phyloP scores from a whole-genome alignment of 2,329 filamentous ascomycete genomes.

The Cadophora luteo-olivacea region DNA sequence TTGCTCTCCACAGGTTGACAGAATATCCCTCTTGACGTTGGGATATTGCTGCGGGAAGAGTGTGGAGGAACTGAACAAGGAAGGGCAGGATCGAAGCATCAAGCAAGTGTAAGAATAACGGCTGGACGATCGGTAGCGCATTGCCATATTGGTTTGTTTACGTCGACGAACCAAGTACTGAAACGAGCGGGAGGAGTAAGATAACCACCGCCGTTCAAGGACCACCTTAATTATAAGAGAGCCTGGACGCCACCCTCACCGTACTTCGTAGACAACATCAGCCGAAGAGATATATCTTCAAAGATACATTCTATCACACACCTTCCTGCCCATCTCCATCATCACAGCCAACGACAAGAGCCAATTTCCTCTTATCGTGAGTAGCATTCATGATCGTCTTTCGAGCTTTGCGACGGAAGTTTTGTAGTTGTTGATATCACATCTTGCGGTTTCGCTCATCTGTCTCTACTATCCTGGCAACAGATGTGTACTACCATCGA shows the following conservation, averaged over 20 bases:
- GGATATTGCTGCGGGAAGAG: conserved; percentile 36
- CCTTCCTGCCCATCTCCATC: background rate
- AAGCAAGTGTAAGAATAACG: conserved; percentile 41
- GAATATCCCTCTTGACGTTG: conserved; percentile 33
- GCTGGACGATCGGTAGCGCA: conserved; percentile 39
- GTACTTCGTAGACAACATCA: conserved; percentile 1
- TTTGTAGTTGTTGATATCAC: no score
- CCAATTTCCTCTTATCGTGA: background rate
- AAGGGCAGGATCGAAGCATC: conserved; percentile 39
- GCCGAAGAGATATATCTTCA: background rate
- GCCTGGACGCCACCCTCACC: conserved; percentile 16
- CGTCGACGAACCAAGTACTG: conserved; percentile 23
- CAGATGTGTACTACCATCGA: background rate
- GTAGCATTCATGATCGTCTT: background rate
- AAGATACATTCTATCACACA: conserved; percentile 7
- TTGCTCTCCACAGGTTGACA: conserved; percentile 36
- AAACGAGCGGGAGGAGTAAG: conserved; percentile 4
- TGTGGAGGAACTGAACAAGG: conserved; percentile 41
- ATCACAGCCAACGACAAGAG: background rate
- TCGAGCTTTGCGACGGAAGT: no score
- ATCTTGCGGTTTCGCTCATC: background rate
- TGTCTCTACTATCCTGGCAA: background rate
- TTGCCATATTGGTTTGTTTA: conserved; percentile 39
- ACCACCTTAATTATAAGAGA: conserved; percentile 18
- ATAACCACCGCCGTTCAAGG: conserved; percentile 10